Evolutionary conservation across 495 filamentous ascomycete species (phyloP).

Genomic region (Penicillium daleae): DNA sequence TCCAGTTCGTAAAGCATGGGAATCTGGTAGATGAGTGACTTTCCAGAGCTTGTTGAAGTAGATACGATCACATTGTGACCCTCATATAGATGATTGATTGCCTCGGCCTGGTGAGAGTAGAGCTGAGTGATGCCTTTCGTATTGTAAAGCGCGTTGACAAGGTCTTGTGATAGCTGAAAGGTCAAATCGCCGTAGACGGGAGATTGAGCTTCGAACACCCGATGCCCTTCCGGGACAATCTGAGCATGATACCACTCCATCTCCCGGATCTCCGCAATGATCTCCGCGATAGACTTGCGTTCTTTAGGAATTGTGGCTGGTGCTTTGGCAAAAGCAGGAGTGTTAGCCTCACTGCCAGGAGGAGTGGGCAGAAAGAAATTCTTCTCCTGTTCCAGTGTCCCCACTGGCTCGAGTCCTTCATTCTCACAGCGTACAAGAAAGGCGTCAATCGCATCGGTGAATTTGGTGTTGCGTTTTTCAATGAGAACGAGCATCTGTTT

Average conservation of each 20-base stretch:
- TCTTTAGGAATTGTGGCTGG: conserved; percentile 79
- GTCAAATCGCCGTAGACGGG: conserved; percentile 82
- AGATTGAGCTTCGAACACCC: conserved; percentile 87
- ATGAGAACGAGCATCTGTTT: conserved; percentile 90
- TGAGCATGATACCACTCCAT: conserved; percentile 88
- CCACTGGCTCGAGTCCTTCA: conserved; percentile 67
- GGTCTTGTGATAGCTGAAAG: conserved; percentile 83
- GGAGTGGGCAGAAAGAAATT: conserved; percentile 50
- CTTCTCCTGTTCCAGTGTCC: conserved; percentile 57
- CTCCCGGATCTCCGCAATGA: conserved; percentile 79
- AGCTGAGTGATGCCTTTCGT: conserved; percentile 80
- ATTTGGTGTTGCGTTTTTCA: conserved; percentile 88
- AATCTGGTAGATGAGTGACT: conserved; percentile 95
- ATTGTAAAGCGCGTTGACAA: conserved; percentile 95
- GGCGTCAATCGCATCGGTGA: conserved; percentile 72
- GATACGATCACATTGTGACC: conserved; percentile 89
- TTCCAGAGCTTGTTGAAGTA: conserved; percentile 94
- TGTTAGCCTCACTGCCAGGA: conserved; percentile 51
- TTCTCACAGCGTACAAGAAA: conserved; percentile 77
- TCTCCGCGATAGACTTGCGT: conserved; percentile 80
- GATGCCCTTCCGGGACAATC: conserved; percentile 92
- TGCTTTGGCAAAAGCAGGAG: conserved; percentile 47
- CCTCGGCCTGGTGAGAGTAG: conserved; percentile 95
- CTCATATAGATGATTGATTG: conserved; percentile 85
- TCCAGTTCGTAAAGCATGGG: conserved; percentile 91